phyloP scores from a whole-genome alignment of 345 rosid genomes.

The Reutealis trisperma region DNA sequence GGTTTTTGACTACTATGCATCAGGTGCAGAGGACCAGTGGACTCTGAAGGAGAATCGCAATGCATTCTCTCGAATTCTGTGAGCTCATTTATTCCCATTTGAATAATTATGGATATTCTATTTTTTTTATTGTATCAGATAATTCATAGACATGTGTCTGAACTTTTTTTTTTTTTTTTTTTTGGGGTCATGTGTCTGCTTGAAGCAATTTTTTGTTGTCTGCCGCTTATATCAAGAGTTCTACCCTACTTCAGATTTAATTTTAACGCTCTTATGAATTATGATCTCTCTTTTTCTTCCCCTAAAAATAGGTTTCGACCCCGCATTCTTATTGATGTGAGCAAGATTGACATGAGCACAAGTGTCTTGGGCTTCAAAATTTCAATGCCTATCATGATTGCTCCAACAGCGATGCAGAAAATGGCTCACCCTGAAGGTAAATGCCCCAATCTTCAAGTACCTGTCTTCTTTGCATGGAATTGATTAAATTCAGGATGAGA shows the following conservation, averaged over 20 bases:
- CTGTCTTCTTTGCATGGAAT: not conserved
- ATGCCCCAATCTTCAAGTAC: not conserved
- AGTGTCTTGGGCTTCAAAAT: slow-evolving; percentile 79
- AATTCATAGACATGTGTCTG: not conserved
- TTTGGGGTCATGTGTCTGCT: not conserved
- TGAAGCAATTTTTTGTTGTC: not conserved
- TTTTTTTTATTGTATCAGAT: slow-evolving; percentile 2
- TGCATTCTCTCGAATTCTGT: slow-evolving; percentile 91
- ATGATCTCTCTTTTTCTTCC: not conserved
- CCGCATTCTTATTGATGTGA: slow-evolving; percentile 83
- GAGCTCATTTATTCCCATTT: slow-evolving; percentile 22
- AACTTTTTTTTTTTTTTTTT: not conserved
- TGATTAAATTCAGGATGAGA: not conserved
- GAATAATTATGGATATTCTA: not conserved
- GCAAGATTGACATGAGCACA: slow-evolving; percentile 74
- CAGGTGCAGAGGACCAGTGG: slow-evolving; percentile 99
- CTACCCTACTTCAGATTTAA: not conserved
- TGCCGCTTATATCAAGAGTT: not conserved
- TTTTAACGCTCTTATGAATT: not conserved
- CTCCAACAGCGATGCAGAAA: slow-evolving; percentile 97
- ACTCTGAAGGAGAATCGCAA: slow-evolving; percentile 77
- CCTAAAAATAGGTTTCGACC: slow-evolving; percentile 69
- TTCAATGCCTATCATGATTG: slow-evolving; percentile 96
- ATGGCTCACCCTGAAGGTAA: slow-evolving; percentile 97
- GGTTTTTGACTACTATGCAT: slow-evolving; percentile 89